Conservation (phyloP, 345 rosid species). For the Bruguiera parviflora region DNA sequence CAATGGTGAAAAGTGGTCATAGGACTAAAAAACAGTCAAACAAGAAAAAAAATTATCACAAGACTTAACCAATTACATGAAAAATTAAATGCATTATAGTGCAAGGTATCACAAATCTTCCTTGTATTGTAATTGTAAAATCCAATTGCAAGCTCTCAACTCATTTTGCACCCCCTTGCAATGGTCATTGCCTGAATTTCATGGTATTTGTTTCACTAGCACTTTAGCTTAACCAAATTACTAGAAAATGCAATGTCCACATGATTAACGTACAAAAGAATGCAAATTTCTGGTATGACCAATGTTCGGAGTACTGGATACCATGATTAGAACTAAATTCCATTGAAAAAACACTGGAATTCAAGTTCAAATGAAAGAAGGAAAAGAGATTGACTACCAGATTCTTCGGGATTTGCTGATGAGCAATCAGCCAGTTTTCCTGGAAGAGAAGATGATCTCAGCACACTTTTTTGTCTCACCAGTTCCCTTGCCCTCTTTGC, state of each 20-base stretch:
- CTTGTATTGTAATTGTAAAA: background rate
- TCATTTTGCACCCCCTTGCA: background rate
- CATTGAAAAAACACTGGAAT: background rate
- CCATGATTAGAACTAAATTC: background rate
- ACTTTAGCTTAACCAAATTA: background rate
- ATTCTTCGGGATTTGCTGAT: constrained; percentile 82
- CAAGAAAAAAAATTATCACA: background rate
- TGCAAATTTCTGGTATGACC: background rate
- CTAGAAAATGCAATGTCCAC: background rate
- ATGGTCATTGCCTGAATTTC: background rate
- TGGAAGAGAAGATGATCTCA: constrained; percentile 94
- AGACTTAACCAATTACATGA: background rate
- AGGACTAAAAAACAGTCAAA: background rate
- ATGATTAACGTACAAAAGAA: background rate
- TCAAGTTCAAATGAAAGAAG: background rate
- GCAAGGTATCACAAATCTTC: background rate
- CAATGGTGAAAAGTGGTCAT: background rate
- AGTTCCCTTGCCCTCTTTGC: constrained; percentile 97
- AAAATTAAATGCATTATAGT: background rate
- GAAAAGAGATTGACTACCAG: constrained; percentile 45
- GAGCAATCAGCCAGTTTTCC: constrained; percentile 99
- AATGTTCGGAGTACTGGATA: background rate
- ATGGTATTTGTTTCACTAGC: background rate
- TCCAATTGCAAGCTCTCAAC: background rate
- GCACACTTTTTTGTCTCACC: constrained; percentile 84